Conservation (phyloP, 1,284 basidiomycete genomes). For the Pulchroboletus neoregius region DNA sequence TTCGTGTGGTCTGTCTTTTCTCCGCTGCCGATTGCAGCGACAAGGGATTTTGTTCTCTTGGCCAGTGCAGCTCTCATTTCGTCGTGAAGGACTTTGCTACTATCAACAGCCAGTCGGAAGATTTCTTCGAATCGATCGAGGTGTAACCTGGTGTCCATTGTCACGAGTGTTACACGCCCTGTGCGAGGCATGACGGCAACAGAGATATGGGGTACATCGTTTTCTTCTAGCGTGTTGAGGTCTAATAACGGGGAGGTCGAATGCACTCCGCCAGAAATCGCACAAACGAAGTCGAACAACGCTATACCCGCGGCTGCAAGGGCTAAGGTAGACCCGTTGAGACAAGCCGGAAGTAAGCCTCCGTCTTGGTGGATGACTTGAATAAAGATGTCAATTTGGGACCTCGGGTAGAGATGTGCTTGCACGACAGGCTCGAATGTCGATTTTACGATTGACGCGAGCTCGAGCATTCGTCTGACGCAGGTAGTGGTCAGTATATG, state of each 20-base stretch:
- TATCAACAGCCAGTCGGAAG: constrained; percentile 75
- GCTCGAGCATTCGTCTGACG: constrained; percentile 80
- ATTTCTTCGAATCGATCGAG: constrained; percentile 92
- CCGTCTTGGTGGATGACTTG: constrained; percentile 94
- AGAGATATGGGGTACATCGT: constrained; percentile 83
- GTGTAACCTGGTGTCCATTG: constrained; percentile 92
- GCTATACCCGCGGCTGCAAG: constrained; percentile 89
- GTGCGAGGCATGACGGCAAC: constrained; percentile 86
- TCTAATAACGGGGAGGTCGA: constrained; percentile 79
- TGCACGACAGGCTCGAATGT: constrained; percentile 96
- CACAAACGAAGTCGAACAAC: constrained; percentile 86
- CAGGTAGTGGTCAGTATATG: constrained; percentile 4
- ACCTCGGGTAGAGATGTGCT: constrained; percentile 86
- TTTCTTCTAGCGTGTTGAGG: constrained; percentile 85
- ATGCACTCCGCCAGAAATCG: constrained; percentile 79
- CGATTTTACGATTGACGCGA: constrained; percentile 82
- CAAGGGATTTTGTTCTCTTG: constrained; percentile 59
- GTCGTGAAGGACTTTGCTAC: constrained; percentile 70
- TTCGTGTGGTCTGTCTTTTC: constrained; percentile 24
- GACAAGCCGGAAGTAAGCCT: constrained; percentile 86
- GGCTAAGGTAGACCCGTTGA: constrained; percentile 93
- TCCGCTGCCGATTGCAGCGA: constrained; percentile 43
- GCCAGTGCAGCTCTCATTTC: constrained; percentile 83
- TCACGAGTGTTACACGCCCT: constrained; percentile 80
- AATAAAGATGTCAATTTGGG: constrained; percentile 90